Evolutionary conservation across 2,329 filamentous ascomycete genomes (phyloP).

Genomic region (Trichoderma hamatum): DNA sequence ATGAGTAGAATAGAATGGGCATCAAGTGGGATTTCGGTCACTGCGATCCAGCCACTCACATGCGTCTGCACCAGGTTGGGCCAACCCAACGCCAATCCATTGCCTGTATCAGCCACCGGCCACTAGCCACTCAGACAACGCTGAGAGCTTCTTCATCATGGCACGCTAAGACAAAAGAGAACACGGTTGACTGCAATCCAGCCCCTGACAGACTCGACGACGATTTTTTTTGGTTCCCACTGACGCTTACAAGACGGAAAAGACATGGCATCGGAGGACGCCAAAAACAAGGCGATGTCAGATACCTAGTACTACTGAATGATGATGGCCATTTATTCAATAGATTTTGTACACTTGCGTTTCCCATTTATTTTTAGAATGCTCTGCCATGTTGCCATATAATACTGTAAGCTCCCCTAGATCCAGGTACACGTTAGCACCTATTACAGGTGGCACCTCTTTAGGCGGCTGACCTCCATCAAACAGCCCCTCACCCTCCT

Average conservation of each 20-base stretch:
- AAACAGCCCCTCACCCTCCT: conserved; percentile 2
- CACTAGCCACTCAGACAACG: conserved; percentile 6
- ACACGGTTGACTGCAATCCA: neutral
- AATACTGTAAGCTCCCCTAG: neutral
- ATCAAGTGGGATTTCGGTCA: neutral
- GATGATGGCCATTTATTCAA: neutral
- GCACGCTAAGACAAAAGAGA: conserved; percentile 13
- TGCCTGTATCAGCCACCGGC: neutral
- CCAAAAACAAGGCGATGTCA: neutral
- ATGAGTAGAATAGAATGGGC: neutral
- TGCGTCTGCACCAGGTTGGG: neutral
- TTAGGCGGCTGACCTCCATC: neutral
- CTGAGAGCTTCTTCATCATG: neutral
- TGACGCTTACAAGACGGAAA: neutral
- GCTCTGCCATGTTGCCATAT: neutral
- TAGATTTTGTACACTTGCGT: neutral
- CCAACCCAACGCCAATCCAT: neutral
- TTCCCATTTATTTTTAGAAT: neutral
- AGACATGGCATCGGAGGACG: neutral
- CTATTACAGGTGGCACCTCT: neutral
- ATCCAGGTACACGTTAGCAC: neutral
- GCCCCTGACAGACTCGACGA: conserved; percentile 9
- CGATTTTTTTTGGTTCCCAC: neutral
- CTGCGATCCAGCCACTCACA: neutral
- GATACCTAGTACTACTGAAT: neutral